Percentiles rank a stretch among this genome's conserved stretches.
These are phyloP conservation scores for Sarocladium strictum DNA, from an alignment of 2,329 filamentous ascomycete genomes.

Conservation along the genomic window DNA sequence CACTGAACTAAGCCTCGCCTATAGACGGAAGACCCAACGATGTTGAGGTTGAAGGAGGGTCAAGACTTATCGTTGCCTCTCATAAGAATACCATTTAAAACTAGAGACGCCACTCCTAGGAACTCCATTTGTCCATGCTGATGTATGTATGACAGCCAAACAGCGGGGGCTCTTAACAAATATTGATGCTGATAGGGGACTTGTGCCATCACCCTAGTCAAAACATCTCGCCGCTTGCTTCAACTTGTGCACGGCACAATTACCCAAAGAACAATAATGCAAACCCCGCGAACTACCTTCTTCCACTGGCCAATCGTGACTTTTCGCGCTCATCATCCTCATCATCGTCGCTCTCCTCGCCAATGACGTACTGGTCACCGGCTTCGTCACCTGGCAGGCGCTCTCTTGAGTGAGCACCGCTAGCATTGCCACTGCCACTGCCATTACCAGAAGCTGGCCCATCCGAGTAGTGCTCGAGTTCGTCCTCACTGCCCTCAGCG, in stretches of 20 bases:
- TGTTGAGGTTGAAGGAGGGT: no score
- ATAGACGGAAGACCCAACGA: no score
- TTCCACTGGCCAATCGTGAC: neutral
- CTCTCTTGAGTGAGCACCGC: constrained; percentile 19
- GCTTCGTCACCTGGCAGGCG: constrained; percentile 27
- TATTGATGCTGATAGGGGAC: neutral
- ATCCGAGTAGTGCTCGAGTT: constrained; percentile 35
- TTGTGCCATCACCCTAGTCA: neutral
- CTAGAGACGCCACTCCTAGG: neutral
- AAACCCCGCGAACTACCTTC: neutral
- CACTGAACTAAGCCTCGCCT: neutral
- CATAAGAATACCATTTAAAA: neutral
- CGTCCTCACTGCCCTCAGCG: constrained; percentile 76
- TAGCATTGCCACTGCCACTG: neutral
- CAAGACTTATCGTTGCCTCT: no score
- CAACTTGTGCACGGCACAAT: neutral
- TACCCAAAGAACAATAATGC: constrained; percentile 2
- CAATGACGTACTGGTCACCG: constrained; percentile 44
- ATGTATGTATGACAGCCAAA: neutral
- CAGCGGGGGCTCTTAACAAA: neutral
- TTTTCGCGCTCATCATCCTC: constrained; percentile 24
- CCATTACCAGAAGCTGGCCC: constrained; percentile 9
- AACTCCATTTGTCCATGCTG: constrained; percentile 8
- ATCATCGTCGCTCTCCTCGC: constrained; percentile 38
- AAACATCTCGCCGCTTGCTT: constrained; percentile 1